Evolutionary conservation across 2,329 filamentous ascomycete genomes (phyloP).

Genomic region (Passalora sequoiae): DNA sequence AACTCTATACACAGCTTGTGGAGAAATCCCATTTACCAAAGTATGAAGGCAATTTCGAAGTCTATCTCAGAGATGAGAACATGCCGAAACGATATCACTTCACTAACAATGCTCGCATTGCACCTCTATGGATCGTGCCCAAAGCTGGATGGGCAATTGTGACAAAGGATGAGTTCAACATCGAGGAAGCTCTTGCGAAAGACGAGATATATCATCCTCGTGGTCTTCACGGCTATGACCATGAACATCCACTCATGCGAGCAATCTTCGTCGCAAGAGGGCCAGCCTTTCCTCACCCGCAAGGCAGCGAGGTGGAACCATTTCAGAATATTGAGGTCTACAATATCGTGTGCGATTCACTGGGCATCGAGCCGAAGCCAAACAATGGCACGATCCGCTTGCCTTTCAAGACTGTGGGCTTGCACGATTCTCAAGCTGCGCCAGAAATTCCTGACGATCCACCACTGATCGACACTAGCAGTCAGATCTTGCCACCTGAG

Average conservation of each 20-base stretch:
- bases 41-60: conserved; percentile 66
- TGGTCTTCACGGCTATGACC: conserved; percentile 91
- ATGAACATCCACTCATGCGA: conserved; percentile 90
- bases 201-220: conserved; percentile 68
- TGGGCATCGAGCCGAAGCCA: conserved; percentile 65
- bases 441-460: conserved; percentile 22
- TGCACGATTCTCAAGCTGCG: conserved; percentile 43
- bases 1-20: conserved; percentile 57
- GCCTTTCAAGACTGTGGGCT: conserved; percentile 59
- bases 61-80: conserved; percentile 77
- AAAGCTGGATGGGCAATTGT: conserved; percentile 92
- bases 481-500: conserved; percentile 12
- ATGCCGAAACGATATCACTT: conserved; percentile 97
- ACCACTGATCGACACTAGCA: conserved; percentile 6
- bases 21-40: conserved; percentile 53
- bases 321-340: conserved; percentile 97
- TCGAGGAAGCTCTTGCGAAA: conserved; percentile 60
- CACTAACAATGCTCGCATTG: conserved; percentile 78
- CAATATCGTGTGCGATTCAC: conserved; percentile 85
- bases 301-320: conserved; percentile 68
- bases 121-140: conserved; percentile 89
- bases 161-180: conserved; percentile 69
- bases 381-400: conserved; percentile 85
- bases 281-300: conserved; percentile 81
- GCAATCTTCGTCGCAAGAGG: conserved; percentile 91